Evolutionary conservation across 2,329 filamentous ascomycete genomes (phyloP).

Genomic region (Colletotrichum cereale): DNA sequence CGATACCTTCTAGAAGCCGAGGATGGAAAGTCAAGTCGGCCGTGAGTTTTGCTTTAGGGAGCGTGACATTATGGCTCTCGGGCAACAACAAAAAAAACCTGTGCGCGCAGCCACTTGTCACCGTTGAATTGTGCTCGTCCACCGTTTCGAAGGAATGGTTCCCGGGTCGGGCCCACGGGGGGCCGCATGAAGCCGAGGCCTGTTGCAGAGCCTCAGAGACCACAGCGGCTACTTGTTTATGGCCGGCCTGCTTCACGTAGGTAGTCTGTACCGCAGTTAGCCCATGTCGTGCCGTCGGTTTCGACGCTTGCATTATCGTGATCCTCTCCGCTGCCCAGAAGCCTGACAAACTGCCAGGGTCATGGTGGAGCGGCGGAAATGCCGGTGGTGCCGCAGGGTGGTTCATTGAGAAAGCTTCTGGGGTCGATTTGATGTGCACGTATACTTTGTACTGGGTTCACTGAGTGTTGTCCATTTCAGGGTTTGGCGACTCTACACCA

Average conservation of each 20-base stretch:
- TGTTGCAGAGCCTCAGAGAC: not conserved
- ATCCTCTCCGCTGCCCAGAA: constrained; percentile 4
- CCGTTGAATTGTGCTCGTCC: not conserved
- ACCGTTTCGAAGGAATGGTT: not conserved
- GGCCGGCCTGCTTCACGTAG: not conserved
- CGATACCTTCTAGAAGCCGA: constrained; percentile 35
- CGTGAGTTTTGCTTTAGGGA: constrained; percentile 2
- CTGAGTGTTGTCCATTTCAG: constrained; percentile 6
- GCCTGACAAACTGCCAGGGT: constrained; percentile 24
- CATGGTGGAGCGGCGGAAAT: constrained; percentile 37
- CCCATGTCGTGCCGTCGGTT: not conserved
- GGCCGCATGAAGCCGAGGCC: not conserved
- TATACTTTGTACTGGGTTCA: not conserved
- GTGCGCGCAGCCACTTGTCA: constrained; percentile 13
- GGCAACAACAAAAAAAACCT: constrained; percentile 9
- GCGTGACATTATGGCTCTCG: constrained; percentile 9
- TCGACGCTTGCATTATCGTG: constrained; percentile 12
- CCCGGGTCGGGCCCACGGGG: not conserved
- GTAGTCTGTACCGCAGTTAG: not conserved
- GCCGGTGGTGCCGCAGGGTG: constrained; percentile 31
- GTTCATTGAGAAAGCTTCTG: constrained; percentile 8
- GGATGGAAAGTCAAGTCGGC: constrained; percentile 12
- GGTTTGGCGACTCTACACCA: constrained; percentile 1
- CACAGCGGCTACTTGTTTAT: constrained; percentile 10
- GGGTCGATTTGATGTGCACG: constrained; percentile 1